phyloP scores from a whole-genome alignment of 306 rosid species.

The Lagenaria siceraria region DNA sequence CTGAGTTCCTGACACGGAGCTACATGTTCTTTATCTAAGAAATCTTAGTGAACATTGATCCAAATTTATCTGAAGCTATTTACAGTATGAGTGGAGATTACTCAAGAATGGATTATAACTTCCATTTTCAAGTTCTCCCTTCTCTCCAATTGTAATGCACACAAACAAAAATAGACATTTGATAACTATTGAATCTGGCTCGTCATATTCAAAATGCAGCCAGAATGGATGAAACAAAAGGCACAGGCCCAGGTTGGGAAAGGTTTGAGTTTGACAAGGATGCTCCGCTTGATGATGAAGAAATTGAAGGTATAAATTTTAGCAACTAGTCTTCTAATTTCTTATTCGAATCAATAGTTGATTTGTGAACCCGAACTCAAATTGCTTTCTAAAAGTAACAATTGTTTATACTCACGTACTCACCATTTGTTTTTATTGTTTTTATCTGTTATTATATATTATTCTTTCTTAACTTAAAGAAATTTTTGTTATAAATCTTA shows the following conservation, averaged over 20 bases:
- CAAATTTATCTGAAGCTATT: neutral
- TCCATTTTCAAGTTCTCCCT: neutral
- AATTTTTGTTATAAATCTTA: neutral
- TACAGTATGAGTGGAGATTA: neutral
- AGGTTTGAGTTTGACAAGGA: conserved; percentile 73
- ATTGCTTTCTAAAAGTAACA: neutral
- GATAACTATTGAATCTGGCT: neutral
- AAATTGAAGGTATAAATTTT: conserved; percentile 41
- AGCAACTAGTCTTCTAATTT: neutral
- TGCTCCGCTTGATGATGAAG: conserved; percentile 88
- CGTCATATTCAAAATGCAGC: conserved; percentile 33
- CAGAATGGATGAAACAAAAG: conserved; percentile 50
- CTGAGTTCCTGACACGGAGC: neutral
- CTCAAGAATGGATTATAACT: neutral
- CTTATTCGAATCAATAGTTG: neutral
- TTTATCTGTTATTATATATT: neutral
- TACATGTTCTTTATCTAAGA: neutral
- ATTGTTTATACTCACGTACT: neutral
- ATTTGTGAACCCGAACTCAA: neutral
- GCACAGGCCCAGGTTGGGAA: conserved; percentile 74
- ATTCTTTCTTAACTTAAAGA: neutral
- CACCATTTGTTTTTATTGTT: neutral
- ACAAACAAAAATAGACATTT: neutral
- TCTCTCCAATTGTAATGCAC: neutral
- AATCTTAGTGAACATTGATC: neutral